A percentile compares a stretch with the other conserved stretches of the same genome.
phyloP scores from a whole-genome alignment of 129 eudicot species.

The Pulicaria dysenterica region DNA sequence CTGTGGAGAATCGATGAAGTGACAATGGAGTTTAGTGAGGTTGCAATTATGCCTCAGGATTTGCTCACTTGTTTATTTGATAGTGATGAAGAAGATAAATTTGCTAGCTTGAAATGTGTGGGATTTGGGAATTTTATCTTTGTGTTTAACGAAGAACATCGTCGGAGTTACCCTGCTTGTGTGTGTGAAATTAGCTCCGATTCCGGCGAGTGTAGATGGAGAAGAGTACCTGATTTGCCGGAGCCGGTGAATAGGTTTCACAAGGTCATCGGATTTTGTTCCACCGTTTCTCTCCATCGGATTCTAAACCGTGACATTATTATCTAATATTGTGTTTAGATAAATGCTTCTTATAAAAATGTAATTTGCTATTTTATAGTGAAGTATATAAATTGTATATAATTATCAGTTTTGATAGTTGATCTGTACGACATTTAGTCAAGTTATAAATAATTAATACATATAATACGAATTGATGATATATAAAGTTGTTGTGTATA shows the following conservation, averaged over 20 bases:
- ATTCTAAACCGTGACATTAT: conserved; percentile 4
- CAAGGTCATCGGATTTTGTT: conserved; percentile 53
- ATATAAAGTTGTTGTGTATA: no score
- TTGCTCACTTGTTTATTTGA: conserved; percentile 52
- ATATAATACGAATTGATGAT: no score
- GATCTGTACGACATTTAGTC: no score
- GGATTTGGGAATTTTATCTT: conserved; percentile 53
- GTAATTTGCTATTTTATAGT: no score
- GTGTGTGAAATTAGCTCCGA: conserved; percentile 47
- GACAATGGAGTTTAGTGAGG: conserved; percentile 55
- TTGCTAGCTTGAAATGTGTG: conserved; percentile 57
- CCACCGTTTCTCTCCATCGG: conserved; percentile 38
- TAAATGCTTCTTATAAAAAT: no score
- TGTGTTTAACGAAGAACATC: conserved; percentile 54
- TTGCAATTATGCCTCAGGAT: conserved; percentile 55
- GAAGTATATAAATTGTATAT: no score
- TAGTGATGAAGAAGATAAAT: conserved; percentile 51
- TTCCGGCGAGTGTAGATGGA: conserved; percentile 55
- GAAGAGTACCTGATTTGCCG: conserved; percentile 60
- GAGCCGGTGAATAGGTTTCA: conserved; percentile 48
- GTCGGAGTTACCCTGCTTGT: conserved; percentile 49
- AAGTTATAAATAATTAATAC: no score
- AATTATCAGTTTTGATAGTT: no score
- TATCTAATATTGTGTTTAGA: not conserved
- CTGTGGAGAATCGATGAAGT: conserved; percentile 57